Evolutionary conservation across 768 basidiomycete genomes (phyloP).

Genomic region (Russula olivacea): DNA sequence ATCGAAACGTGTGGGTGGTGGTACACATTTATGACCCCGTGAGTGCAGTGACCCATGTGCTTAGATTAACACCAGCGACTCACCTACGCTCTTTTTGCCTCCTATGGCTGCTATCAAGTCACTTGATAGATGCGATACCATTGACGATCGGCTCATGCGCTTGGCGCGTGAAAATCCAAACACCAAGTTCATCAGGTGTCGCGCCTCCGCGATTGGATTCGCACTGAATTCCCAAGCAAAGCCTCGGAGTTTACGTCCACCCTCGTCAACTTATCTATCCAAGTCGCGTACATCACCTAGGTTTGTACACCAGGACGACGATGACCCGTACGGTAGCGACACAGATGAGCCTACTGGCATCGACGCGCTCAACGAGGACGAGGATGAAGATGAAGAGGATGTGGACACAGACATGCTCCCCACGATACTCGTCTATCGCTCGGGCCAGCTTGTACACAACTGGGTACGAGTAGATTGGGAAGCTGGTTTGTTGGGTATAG

Average conservation of each 20-base stretch:
- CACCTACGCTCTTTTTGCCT: background rate
- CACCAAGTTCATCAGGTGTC: constrained; percentile 77
- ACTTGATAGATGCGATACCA: constrained; percentile 61
- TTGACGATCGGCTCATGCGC: constrained; percentile 62
- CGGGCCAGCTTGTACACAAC: constrained; percentile 77
- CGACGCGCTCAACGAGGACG: constrained; percentile 25
- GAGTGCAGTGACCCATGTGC: constrained; percentile 30
- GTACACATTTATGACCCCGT: constrained; percentile 81
- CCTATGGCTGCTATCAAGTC: constrained; percentile 40
- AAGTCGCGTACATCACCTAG: constrained; percentile 20
- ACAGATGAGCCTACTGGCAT: constrained; percentile 33
- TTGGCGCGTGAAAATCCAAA: constrained; percentile 64
- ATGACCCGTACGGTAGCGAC: constrained; percentile 44
- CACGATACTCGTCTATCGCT: constrained; percentile 71
- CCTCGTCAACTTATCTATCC: constrained; percentile 16
- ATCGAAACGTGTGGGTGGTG: constrained; percentile 69
- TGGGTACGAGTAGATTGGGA: constrained; percentile 91
- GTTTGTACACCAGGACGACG: constrained; percentile 36
- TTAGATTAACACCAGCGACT: constrained; percentile 1
- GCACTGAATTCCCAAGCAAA: constrained; percentile 37
- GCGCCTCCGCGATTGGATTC: constrained; percentile 73
- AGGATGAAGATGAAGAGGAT: constrained; percentile 47
- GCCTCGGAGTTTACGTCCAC: constrained; percentile 14
- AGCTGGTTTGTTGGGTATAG: constrained; percentile 58
- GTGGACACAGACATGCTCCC: constrained; percentile 78